A percentile compares a stretch with the other conserved stretches of the same genome.
These are phyloP conservation scores for Apodospora peruviana DNA, from an alignment of 495 filamentous ascomycete genomes.

Conservation along the genomic window DNA sequence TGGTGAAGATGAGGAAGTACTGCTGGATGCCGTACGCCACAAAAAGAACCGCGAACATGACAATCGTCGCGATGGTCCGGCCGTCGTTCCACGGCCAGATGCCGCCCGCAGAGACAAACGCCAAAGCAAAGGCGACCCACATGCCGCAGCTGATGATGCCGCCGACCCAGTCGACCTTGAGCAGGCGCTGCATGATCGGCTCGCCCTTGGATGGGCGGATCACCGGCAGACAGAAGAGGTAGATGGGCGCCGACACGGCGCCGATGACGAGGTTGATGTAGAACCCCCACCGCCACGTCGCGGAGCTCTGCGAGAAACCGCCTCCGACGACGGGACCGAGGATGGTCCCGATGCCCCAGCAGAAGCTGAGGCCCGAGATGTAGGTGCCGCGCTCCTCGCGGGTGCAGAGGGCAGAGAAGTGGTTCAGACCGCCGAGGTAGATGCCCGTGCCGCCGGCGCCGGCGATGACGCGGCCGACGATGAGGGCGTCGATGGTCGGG, in stretches of 20 bases:
- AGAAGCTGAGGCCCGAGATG: conserved; percentile 34
- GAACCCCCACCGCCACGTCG: conserved; percentile 59
- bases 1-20: conserved; percentile 43
- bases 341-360: conserved; percentile 49
- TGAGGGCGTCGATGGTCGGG: conserved; percentile 16
- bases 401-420: conserved; percentile 38
- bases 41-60: conserved; percentile 44
- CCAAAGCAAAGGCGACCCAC: conserved; percentile 41
- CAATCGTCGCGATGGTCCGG: conserved; percentile 47
- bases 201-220: conserved; percentile 37
- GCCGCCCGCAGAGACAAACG: conserved; percentile 49
- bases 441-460: conserved; percentile 46
- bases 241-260: conserved; percentile 49
- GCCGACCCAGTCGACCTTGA: conserved; percentile 39
- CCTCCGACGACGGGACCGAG: conserved; percentile 61
- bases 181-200: conserved; percentile 24
- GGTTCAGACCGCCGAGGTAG: conserved; percentile 42
- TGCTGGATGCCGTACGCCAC: conserved; percentile 47
- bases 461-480: too few species aligned
- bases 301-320: conserved; percentile 47
- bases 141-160: conserved; percentile 33
- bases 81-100: conserved; percentile 47
- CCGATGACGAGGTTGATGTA: conserved; percentile 64
- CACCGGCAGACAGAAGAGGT: conserved; percentile 48
- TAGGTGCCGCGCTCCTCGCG: conserved; percentile 42